Conservation (phyloP, 495 filamentous ascomycete genomes). For the Paragyromitra xinjiangensis region DNA sequence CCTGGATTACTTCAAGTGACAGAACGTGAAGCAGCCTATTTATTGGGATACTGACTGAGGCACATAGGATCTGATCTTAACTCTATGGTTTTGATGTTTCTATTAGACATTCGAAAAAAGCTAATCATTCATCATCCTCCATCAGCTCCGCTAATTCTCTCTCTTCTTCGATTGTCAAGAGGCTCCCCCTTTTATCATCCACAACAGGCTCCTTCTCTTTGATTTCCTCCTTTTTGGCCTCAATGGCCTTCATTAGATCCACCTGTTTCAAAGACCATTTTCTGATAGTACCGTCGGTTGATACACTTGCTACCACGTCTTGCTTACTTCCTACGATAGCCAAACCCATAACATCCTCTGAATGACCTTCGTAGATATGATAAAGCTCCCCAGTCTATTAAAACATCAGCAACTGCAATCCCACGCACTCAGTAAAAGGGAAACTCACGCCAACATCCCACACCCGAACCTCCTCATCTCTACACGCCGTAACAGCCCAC, state of each 20-base stretch:
- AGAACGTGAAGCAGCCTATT: background rate
- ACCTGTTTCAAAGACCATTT: slow-evolving; percentile 75
- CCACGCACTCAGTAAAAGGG: background rate
- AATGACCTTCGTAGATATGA: slow-evolving; percentile 84
- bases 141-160: slow-evolving; percentile 86
- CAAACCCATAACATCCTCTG: slow-evolving; percentile 87
- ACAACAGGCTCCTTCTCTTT: slow-evolving; percentile 61
- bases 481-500: slow-evolving; percentile 89
- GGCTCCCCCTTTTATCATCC: slow-evolving; percentile 58
- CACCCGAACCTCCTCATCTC: slow-evolving; percentile 89
- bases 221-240: slow-evolving; percentile 64
- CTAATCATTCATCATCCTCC: slow-evolving; percentile 69
- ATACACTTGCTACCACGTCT: slow-evolving; percentile 74
- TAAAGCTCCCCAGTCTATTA: slow-evolving; percentile 73
- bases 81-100: background rate
- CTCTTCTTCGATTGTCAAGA: slow-evolving; percentile 84
- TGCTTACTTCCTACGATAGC: slow-evolving; percentile 66
- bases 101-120: background rate
- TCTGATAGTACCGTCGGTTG: slow-evolving; percentile 88
- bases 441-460: slow-evolving; percentile 75
- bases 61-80: background rate
- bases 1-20: background rate
- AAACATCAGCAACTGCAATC: slow-evolving; percentile 26
- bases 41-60: background rate
- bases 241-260: slow-evolving; percentile 70